A percentile compares a stretch with the other conserved stretches of the same genome.
Evolutionary conservation across 257 asterid genomes (phyloP).

Genomic region (Oldenlandia corymbosa): DNA sequence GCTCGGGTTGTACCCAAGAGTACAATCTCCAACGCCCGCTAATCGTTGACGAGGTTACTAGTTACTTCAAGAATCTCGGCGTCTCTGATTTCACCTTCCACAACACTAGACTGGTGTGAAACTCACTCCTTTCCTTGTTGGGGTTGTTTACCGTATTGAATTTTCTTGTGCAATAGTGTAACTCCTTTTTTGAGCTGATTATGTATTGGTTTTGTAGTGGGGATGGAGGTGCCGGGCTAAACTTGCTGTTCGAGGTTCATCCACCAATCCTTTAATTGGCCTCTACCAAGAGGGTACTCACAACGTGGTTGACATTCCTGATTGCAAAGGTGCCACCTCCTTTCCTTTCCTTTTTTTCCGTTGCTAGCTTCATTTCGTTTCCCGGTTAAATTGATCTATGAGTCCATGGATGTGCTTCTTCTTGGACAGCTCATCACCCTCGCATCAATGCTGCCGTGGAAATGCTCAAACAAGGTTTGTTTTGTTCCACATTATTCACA

Average conservation of each 20-base stretch:
- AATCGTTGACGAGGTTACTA: conserved; percentile 51
- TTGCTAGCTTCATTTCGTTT: too few relatives aligned
- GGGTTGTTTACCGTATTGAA: not conserved
- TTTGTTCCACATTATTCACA: conserved; percentile 13
- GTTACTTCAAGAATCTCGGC: conserved; percentile 55
- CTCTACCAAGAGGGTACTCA: conserved; percentile 87
- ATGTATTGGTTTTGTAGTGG: conserved; percentile 57
- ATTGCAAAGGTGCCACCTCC: conserved; percentile 54
- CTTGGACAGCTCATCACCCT: conserved; percentile 84
- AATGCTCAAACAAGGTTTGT: conserved; percentile 59
- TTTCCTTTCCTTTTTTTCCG: not conserved
- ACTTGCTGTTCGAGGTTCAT: conserved; percentile 81
- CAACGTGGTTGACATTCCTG: conserved; percentile 79
- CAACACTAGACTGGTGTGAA: conserved; percentile 80
- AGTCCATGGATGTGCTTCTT: too few relatives aligned
- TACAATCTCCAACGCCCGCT: conserved; percentile 69
- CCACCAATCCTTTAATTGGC: conserved; percentile 68
- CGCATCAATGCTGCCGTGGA: conserved; percentile 78
- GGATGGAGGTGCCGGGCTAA: conserved; percentile 99
- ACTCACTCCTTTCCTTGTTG: not conserved
- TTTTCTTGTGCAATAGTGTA: not conserved
- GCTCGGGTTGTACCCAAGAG: conserved; percentile 93
- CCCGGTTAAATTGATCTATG: too few relatives aligned
- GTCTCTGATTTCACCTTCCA: conserved; percentile 67
- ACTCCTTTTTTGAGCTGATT: too few relatives aligned